Evolutionary conservation across 495 filamentous ascomycete genomes (phyloP), one percentile per base, ranked within the genome.

Genomic region (Parathielavia appendiculata): DNA sequence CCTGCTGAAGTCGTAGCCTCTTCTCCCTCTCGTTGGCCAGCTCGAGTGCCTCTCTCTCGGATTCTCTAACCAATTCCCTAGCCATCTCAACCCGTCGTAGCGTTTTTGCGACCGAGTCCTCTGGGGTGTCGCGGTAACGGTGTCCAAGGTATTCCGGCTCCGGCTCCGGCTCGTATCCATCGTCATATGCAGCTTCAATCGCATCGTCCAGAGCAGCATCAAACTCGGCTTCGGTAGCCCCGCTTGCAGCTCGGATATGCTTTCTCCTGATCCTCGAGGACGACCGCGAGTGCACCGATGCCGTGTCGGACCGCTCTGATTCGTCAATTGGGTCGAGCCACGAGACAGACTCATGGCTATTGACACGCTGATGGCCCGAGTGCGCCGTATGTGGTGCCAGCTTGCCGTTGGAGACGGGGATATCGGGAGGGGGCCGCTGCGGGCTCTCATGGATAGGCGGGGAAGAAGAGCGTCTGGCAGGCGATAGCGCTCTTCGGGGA

Each of bases 301-400:
- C 87, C 20, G 83, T 77, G 7, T 83, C 85, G 22, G 92, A 96
- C 16, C 83, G 86, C 35, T 87, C 90, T 10, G 91, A 96, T 68
- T 98, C 93, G 71, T 97, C 92, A 54, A 97, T 97, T 0, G 93
- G 95, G 67, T 97, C 91, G 10, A 98, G 73, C 93, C 93, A 98
- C 7, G 92, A 96, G 22, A 87, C 88, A 14, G 91, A 89, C 59
- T 89, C 89, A 57, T 83, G 83, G 63, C 87, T 89, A 32, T 78
- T 75, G 34, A 79, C 83, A 40, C 81, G 73, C 26, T 71, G 74
- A 58, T 85, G 84, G 3, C 73, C 74, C 26, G 54, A 68, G 32
- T 55, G 54, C 17, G 55, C 57, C n/a, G 60, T 54, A 26, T 66
- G 64, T 8, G 59, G 68, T 11, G 64, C 30, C 30, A 49, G 59